phyloP scores from a whole-genome alignment of 768 basidiomycete species.

The Lactarius hengduanensis region DNA sequence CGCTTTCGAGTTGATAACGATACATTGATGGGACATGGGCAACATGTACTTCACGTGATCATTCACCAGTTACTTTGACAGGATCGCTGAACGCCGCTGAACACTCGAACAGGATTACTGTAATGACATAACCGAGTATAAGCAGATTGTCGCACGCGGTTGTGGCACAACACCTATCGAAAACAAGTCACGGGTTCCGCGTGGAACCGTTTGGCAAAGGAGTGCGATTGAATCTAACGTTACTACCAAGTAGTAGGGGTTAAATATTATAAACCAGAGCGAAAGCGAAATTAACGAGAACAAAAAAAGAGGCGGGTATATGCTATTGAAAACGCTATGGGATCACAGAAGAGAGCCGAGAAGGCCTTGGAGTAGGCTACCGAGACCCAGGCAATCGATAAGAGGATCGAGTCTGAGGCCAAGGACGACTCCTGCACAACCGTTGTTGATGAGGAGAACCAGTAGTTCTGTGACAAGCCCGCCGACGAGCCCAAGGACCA shows the following conservation, averaged over 20 bases:
- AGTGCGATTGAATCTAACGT: neutral
- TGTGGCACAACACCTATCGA: neutral
- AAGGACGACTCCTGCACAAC: constrained; percentile 9
- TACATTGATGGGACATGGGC: too few relatives aligned
- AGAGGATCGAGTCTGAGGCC: neutral
- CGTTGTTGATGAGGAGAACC: constrained; percentile 18
- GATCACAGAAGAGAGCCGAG: neutral
- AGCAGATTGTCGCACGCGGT: neutral
- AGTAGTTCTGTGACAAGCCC: constrained; percentile 6
- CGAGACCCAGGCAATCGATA: constrained; percentile 8
- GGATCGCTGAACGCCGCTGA: too few relatives aligned
- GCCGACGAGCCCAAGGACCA: constrained; percentile 15
- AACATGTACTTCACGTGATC: too few relatives aligned
- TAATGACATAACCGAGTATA: too few relatives aligned
- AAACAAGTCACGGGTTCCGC: neutral
- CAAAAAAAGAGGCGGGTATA: constrained; percentile 1
- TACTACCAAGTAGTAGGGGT: neutral
- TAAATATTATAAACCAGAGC: neutral
- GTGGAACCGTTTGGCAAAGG: neutral
- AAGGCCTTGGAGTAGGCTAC: neutral
- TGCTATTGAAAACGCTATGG: neutral
- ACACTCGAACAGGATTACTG: too few relatives aligned
- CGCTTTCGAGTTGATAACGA: too few relatives aligned
- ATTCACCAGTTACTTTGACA: too few relatives aligned
- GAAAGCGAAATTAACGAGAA: neutral